A percentile compares a stretch with the other conserved stretches of the same genome.
phyloP scores from a whole-genome alignment of 1,284 basidiomycete genomes.

The Ganoderma resinaceum region DNA sequence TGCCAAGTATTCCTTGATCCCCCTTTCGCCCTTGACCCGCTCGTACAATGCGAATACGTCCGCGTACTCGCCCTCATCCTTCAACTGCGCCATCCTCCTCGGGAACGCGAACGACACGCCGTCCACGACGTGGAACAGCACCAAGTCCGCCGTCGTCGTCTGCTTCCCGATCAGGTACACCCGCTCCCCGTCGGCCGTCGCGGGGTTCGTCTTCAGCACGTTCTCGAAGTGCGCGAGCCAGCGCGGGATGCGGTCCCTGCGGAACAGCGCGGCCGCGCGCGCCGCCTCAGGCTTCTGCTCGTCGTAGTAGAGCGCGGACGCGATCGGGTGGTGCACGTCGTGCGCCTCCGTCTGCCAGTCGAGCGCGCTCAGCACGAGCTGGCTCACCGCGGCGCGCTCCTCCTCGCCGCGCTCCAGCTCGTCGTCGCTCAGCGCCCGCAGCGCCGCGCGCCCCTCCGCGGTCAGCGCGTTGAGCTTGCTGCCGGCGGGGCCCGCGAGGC shows the following conservation, averaged over 20 bases:
- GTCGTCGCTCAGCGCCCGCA: slow-evolving; percentile 28
- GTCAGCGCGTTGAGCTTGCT: slow-evolving; percentile 31
- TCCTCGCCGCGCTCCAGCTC: slow-evolving; percentile 36
- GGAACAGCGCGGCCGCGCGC: slow-evolving; percentile 46
- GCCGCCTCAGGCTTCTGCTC: slow-evolving; percentile 50
- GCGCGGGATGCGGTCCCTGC: slow-evolving; percentile 52
- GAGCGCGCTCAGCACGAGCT: slow-evolving; percentile 50
- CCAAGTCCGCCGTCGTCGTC: slow-evolving; percentile 55
- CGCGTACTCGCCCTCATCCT: slow-evolving; percentile 40
- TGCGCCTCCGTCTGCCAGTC: slow-evolving; percentile 52
- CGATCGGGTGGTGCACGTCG: slow-evolving; percentile 48
- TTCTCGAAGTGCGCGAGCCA: slow-evolving; percentile 51
- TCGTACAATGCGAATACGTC: slow-evolving; percentile 43
- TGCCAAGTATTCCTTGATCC: slow-evolving; percentile 51
- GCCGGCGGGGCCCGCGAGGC: slow-evolving; percentile 41
- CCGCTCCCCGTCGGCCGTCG: slow-evolving; percentile 27
- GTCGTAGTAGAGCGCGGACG: slow-evolving; percentile 50
- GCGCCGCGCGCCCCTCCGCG: slow-evolving; percentile 25
- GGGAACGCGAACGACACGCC: slow-evolving; percentile 58
- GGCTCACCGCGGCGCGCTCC: slow-evolving; percentile 44
- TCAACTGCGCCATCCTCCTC: slow-evolving; percentile 41
- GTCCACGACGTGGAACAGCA: slow-evolving; percentile 50
- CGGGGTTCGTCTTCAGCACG: slow-evolving; percentile 44
- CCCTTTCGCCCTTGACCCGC: slow-evolving; percentile 41
- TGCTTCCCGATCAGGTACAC: slow-evolving; percentile 47